Conservation (phyloP, 495 filamentous ascomycete species). For the Parachaetomium inaequale region DNA sequence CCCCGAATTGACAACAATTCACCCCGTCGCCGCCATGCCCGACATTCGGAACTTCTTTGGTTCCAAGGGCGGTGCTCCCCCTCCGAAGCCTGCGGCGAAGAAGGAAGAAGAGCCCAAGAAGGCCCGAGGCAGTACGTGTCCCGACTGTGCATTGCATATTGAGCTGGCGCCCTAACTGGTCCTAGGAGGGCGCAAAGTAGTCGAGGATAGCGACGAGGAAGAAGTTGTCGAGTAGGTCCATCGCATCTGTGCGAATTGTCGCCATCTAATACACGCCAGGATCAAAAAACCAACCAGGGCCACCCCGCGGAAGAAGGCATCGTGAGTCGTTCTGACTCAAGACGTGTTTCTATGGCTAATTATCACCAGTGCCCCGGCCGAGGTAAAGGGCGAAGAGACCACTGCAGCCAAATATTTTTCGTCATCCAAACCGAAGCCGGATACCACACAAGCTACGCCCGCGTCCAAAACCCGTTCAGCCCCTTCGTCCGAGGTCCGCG, state of each 20-base stretch:
- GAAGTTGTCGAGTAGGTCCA: constrained; percentile 44
- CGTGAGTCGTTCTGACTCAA: constrained; percentile 26
- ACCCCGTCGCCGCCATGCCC: constrained; percentile 51
- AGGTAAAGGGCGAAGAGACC: constrained; percentile 43
- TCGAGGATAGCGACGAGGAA: constrained; percentile 76
- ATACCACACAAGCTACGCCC: constrained; percentile 28
- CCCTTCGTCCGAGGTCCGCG: constrained; percentile 34
- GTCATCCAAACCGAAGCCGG: constrained; percentile 40
- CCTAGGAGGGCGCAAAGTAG: constrained; percentile 62
- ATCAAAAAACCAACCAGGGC: constrained; percentile 40
- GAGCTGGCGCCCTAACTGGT: constrained; percentile 21
- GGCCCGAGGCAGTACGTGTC: constrained; percentile 36
- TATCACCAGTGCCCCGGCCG: constrained; percentile 19
- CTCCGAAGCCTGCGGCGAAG: constrained; percentile 48
- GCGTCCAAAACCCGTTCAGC: constrained; percentile 30
- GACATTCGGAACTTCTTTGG: constrained; percentile 84
- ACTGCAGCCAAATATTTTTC: constrained; percentile 49
- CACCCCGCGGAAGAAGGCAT: constrained; percentile 43
- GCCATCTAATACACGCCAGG: constrained; percentile 21
- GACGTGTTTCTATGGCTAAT: neutral
- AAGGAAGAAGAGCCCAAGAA: constrained; percentile 48
- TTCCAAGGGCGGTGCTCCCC: constrained; percentile 49
- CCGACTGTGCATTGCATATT: neutral
- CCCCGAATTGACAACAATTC: neutral
- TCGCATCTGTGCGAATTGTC: neutral